Base-by-base conservation (phyloP, 139 green algal species). In the Yamagishiella unicocca region DNA sequence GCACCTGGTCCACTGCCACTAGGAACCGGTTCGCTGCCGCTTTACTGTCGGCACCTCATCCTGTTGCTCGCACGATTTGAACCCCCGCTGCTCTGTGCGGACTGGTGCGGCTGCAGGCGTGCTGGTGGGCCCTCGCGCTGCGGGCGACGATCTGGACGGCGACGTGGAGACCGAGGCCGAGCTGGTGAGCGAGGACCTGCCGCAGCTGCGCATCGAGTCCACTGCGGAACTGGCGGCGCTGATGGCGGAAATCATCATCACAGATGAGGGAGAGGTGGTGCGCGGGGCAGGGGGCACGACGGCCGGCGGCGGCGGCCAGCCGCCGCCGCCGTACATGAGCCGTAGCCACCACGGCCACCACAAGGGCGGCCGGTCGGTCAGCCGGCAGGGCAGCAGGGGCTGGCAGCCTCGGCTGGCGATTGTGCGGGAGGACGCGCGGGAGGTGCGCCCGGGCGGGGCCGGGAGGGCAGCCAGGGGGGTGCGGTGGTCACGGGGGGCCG, bases 231-330 rank as follows among this genome's bases (percentile, higher is more conserved):
- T 85, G 40, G 61, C 79, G 40, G 79, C 79, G 24, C 40, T 85
- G 35, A 85, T 85, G 79, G 79, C 79, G 14, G 79, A 85, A 29
- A 85, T 85, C 61, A 75, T 85, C 42, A 85, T 85, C 62, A 66
- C 79, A 8, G 79, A 85, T 4, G 79, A 76, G 38, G 79, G 79
- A 40, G 61, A 85, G 79, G 79, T 85, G 35, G n/a, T 84, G 33
- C 76, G 76, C 75, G 72, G 72, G 7, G 29, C 40, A 24, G 31
- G 46, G 3, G 74, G 74, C 46, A 50, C 14, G 12, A 50, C 4
- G 67, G 35, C 35, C 67, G 53, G 37, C 55, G 55, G 55, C 55
- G 55, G 53, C 43, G 43, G n/a, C 27, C 25, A 43, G 50, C 42
- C 75, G 64, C 64, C 12, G 31, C 17, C 75, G 54, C 55, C 37